phyloP scores from a whole-genome alignment of 2,329 filamentous ascomycete species.

The Hypoxylon rubiginosum region DNA sequence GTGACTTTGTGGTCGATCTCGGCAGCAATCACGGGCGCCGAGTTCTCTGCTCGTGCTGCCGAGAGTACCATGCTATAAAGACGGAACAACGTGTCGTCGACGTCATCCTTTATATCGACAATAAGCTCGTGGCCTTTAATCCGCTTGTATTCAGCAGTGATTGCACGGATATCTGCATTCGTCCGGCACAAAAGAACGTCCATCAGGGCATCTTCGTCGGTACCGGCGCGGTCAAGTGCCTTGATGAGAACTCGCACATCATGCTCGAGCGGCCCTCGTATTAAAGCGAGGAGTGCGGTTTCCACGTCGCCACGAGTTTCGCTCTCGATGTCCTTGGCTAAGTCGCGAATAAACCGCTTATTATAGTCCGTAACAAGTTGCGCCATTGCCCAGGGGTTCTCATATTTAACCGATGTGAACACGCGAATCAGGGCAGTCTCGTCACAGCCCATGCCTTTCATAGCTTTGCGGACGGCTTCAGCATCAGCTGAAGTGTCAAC shows the following conservation, averaged over 20 bases:
- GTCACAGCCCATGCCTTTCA: conserved; percentile 55
- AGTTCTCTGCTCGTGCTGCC: conserved; percentile 49
- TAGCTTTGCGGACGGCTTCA: conserved; percentile 52
- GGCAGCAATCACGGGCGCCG: conserved; percentile 41
- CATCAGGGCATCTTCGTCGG: conserved; percentile 53
- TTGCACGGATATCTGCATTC: conserved; percentile 55
- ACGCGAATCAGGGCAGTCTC: conserved; percentile 50
- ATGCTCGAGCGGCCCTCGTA: conserved; percentile 51
- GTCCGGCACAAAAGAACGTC: conserved; percentile 54
- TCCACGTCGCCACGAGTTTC: conserved; percentile 52
- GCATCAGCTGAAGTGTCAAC: conserved; percentile 51
- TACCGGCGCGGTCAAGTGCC: conserved; percentile 50
- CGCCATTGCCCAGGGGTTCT: conserved; percentile 52
- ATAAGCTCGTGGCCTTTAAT: conserved; percentile 50
- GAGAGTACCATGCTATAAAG: conserved; percentile 54
- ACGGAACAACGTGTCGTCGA: conserved; percentile 50
- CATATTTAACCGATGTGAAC: conserved; percentile 51
- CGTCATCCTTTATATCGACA: conserved; percentile 51
- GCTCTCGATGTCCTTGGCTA: conserved; percentile 53
- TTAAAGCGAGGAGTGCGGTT: conserved; percentile 49
- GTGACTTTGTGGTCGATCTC: conserved; percentile 54
- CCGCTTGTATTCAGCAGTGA: conserved; percentile 50
- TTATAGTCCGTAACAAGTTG: conserved; percentile 54
- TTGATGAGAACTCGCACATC: conserved; percentile 51
- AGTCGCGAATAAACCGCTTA: conserved; percentile 51